Base-by-base conservation (phyloP, 116 monocot genomes). In the Phalaenopsis hybrid region DNA sequence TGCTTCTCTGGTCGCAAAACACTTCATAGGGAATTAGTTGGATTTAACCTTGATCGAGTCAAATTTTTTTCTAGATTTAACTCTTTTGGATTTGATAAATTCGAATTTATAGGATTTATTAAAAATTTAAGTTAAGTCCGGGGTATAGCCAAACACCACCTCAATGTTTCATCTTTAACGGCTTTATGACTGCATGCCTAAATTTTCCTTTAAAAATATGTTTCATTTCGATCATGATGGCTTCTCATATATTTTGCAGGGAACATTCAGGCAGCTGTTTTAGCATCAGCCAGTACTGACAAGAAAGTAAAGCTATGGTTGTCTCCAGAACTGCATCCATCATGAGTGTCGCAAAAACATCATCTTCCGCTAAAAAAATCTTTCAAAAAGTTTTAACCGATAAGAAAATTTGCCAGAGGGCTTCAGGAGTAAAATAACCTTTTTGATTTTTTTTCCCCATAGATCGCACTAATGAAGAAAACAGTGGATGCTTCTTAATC, bases 301-400 rank as follows among this genome's bases (percentile, higher is more conserved):
- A 96, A 91, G 79, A 96, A 91, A 78, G 94, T 94, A 68, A 96
- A 94, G 78, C 81, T 96, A 2, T 94, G 96, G 96, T 78, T 86
- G 73, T 87, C 89, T 79, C 96, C 96, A 48, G 84, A 82, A 33
- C 57, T 57, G 5, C 72, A 79, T 78, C 78, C 86, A 34, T 86
- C 84, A 37, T 88, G 81, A 86, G 12, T 0, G 77, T 12, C 52
- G 4, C 31, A 9, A 77, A 49, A 49, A 23, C 51, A 2, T 51
- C 21, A 6, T 1, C 25, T 77, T 49, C 50, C 12, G 9, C 23
- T 31, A 28, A 45, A 45, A 28, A 45, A 45, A 46, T 75, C 75
- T 9, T 8, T n/a, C n/a, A 45, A 21, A n/a, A 45, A 5, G 16
- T n/a, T 46, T 75, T 41, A 11, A 15, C 45, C n/a, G 5, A 23